Evolutionary conservation across 2,329 filamentous ascomycete species (phyloP).

Genomic region (Penicillium glabrum): DNA sequence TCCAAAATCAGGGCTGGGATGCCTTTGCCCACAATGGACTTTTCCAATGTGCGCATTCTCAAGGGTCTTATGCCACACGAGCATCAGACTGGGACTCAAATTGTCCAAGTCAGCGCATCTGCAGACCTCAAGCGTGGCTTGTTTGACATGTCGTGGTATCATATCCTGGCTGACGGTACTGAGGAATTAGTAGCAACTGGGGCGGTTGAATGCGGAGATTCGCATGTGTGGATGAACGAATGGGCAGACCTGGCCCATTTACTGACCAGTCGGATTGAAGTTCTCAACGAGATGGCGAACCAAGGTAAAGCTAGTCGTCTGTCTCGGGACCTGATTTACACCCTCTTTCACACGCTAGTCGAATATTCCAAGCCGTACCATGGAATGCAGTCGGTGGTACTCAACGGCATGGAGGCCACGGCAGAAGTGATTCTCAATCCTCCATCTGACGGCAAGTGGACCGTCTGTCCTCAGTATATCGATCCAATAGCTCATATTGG

Average conservation of each 20-base stretch:
- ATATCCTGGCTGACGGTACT: neutral
- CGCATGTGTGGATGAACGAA: neutral
- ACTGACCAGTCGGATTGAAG: neutral
- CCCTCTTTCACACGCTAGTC: neutral
- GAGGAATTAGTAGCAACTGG: neutral
- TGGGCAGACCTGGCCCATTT: neutral
- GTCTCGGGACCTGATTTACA: neutral
- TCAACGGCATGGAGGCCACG: neutral
- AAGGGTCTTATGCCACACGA: neutral
- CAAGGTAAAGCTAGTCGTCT: neutral
- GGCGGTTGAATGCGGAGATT: neutral
- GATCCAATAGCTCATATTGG: neutral
- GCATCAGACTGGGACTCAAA: neutral
- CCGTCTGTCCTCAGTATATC: neutral
- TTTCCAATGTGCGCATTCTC: neutral
- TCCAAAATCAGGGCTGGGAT: neutral
- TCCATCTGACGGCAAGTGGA: neutral
- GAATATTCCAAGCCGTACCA: neutral
- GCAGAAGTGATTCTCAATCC: neutral
- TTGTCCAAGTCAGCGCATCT: neutral
- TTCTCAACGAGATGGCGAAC: neutral
- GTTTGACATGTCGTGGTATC: neutral
- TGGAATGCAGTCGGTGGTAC: neutral
- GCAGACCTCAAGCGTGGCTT: neutral
- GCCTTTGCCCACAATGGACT: neutral